Conservation (phyloP, 139 green algal species). For the Helicosporidium sp. region DNA sequence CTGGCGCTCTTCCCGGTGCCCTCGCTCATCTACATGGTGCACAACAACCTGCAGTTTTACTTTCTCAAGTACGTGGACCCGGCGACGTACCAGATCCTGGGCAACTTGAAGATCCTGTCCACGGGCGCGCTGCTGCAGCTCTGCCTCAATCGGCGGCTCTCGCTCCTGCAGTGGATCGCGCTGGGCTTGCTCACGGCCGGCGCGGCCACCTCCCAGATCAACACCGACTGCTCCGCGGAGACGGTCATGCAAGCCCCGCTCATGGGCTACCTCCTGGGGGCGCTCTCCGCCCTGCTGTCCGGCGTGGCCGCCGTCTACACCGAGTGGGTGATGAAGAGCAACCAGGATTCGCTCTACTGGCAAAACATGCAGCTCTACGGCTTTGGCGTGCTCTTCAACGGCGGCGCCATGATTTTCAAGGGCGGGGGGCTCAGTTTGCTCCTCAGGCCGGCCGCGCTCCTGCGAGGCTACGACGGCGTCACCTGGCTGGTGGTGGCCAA, state of each 20-base stretch:
- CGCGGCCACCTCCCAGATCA: conserved; percentile 31
- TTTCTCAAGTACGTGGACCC: conserved; percentile 34
- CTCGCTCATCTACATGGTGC: conserved; percentile 41
- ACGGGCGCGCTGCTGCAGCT: conserved; percentile 35
- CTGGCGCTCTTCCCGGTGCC: conserved; percentile 30
- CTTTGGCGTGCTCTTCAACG: conserved; percentile 35
- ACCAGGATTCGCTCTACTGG: conserved; percentile 35
- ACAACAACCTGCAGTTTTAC: conserved; percentile 48
- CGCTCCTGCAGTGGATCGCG: conserved; percentile 28
- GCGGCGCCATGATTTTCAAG: conserved; percentile 8
- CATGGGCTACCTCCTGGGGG: conserved; percentile 14
- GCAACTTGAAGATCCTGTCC: conserved; percentile 53
- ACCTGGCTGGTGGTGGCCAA: conserved; percentile 43
- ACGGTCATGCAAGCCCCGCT: conserved; percentile 14
- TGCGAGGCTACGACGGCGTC: conserved; percentile 21
- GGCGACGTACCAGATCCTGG: conserved; percentile 43
- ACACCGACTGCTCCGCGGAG: conserved; percentile 11
- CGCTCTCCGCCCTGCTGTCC: conserved; percentile 22
- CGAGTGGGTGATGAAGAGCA: conserved; percentile 47
- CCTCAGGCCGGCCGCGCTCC: conserved; percentile 7
- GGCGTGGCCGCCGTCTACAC: conserved; percentile 41
- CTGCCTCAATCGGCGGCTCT: conserved; percentile 17
- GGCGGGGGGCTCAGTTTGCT: conserved; percentile 1
- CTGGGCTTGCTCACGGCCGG: conserved; percentile 35
- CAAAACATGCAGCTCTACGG: conserved; percentile 47